Conservation (phyloP, 768 basidiomycete species). For the Trametopsis cervina region DNA sequence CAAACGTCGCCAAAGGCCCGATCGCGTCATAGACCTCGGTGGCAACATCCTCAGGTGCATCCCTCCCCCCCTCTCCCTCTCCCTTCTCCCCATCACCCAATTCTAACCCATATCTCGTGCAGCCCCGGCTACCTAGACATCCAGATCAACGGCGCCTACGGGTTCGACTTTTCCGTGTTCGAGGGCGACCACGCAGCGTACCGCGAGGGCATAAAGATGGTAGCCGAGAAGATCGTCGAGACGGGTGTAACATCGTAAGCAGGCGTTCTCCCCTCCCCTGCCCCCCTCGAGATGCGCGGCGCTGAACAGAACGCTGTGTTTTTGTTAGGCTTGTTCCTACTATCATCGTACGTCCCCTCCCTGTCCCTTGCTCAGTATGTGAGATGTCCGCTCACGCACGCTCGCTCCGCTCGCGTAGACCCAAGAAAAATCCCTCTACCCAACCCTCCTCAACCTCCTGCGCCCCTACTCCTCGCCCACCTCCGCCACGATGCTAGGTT, state of each 20-base stretch:
- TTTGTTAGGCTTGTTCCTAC: slow-evolving; percentile 23
- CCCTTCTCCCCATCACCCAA: background rate
- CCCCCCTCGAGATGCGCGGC: slow-evolving; percentile 13
- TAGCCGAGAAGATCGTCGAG: slow-evolving; percentile 74
- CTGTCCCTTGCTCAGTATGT: background rate
- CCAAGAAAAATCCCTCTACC: slow-evolving; percentile 70
- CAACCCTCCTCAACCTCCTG: slow-evolving; percentile 60
- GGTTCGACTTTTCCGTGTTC: slow-evolving; percentile 82
- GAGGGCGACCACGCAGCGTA: slow-evolving; percentile 66
- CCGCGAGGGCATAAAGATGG: slow-evolving; percentile 53
- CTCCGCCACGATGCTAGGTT: slow-evolving; percentile 76
- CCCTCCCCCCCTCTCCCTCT: background rate
- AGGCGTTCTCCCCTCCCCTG: background rate
- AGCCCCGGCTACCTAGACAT: slow-evolving; percentile 85
- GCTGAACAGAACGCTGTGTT: background rate
- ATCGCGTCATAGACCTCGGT: slow-evolving; percentile 55
- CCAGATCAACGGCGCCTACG: slow-evolving; percentile 87
- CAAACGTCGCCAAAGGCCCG: slow-evolving; percentile 51
- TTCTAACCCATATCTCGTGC: slow-evolving; percentile 4
- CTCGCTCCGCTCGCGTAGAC: slow-evolving; percentile 43
- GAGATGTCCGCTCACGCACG: too few species aligned
- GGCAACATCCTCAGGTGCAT: slow-evolving; percentile 71
- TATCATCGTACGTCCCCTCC: slow-evolving; percentile 51
- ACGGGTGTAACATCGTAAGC: slow-evolving; percentile 85
- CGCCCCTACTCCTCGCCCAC: slow-evolving; percentile 55